Evolutionary conservation across 495 filamentous ascomycete species (phyloP), one percentile per base, ranked within the genome.

Genomic region (Trichocladium antarcticum): DNA sequence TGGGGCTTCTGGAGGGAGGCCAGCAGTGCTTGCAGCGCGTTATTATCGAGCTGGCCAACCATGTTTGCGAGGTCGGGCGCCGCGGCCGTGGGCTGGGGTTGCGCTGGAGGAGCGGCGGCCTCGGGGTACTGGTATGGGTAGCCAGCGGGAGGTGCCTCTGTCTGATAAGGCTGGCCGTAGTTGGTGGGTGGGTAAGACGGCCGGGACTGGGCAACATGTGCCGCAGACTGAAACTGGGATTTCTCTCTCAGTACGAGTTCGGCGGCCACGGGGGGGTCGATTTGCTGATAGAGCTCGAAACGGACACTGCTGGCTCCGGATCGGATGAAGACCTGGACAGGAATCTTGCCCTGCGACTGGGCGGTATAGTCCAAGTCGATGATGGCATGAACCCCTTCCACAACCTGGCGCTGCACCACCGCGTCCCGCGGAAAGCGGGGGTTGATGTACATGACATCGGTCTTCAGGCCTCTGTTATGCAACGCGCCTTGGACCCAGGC

Each of bases 311-410:
- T 70, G 21, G 83, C 85, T 11, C 67, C 73, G 36, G 79, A 82
- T 15, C 90, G 82, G 66, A 89, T 84, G 58, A 96, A 96, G 16
- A 95, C 75, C 57, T 88, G 85, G 21, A 97, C 65, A 2, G 82
- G 74, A 44, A 96, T 82, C 54, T 80, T 84, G 40, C 81, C 79
- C 1, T 73, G 77, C 27, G 72, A 68, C 55, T 94, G 84, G 22
- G 84, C 77, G 37, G 69, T 65, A 6, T 74, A 69, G 32, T 82
- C 80, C 14, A 98, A 77, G 47, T 85, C 81, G 14, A 83, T 79
- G 17, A 96, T 83, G 19, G 84, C 92, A 37, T 82, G 79, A 12
- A 98, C 92, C 17, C 92, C 89, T 65, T 96, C 90, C 22, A 87
- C 60, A 35, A 92, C 84, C 62, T 94, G 89, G 46, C 87, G 78